Evolutionary conservation across 108 stramenopile species (phyloP).

Genomic region (Bacterosira constricta): DNA sequence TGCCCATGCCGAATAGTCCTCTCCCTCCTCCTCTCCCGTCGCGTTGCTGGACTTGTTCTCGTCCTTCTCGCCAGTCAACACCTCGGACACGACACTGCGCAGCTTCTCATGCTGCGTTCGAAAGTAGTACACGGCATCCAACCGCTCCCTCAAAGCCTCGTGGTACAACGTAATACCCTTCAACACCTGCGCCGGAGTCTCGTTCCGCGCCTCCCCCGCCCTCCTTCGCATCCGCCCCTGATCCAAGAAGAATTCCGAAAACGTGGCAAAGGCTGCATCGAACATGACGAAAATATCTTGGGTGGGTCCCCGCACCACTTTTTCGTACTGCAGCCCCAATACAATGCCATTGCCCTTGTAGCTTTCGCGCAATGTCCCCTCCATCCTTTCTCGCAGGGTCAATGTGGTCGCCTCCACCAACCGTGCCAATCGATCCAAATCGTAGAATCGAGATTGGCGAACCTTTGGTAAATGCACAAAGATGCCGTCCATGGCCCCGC

Average conservation of each 20-base stretch:
- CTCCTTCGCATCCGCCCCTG: slow-evolving; percentile 65
- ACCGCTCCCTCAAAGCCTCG: slow-evolving; percentile 61
- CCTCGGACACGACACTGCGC: slow-evolving; percentile 65
- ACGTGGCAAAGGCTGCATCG: slow-evolving; percentile 67
- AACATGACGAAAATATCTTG: slow-evolving; percentile 83
- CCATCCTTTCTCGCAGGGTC: slow-evolving; percentile 65
- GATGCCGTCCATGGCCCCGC: slow-evolving; percentile 55
- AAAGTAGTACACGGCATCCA: slow-evolving; percentile 77
- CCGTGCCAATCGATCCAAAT: slow-evolving; percentile 73
- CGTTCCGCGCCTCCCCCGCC: slow-evolving; percentile 41
- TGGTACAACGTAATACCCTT: slow-evolving; percentile 80
- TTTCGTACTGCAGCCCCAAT: slow-evolving; percentile 72
- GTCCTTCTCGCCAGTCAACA: slow-evolving; percentile 63
- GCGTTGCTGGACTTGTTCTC: neutral
- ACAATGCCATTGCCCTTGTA: slow-evolving; percentile 57
- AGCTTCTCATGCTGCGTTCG: slow-evolving; percentile 77
- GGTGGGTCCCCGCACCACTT: slow-evolving; percentile 57
- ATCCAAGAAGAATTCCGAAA: slow-evolving; percentile 79
- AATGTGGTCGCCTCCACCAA: slow-evolving; percentile 85
- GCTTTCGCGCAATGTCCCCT: slow-evolving; percentile 56
- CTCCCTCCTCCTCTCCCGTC: slow-evolving; percentile 13
- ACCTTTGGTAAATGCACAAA: slow-evolving; percentile 90
- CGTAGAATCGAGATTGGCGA: slow-evolving; percentile 83
- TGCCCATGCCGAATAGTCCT: slow-evolving; percentile 44
- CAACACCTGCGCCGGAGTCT: slow-evolving; percentile 72